These are phyloP conservation scores for Neobulgaria alba DNA, from an alignment of 2,329 filamentous ascomycete species.

Conservation along the genomic window DNA sequence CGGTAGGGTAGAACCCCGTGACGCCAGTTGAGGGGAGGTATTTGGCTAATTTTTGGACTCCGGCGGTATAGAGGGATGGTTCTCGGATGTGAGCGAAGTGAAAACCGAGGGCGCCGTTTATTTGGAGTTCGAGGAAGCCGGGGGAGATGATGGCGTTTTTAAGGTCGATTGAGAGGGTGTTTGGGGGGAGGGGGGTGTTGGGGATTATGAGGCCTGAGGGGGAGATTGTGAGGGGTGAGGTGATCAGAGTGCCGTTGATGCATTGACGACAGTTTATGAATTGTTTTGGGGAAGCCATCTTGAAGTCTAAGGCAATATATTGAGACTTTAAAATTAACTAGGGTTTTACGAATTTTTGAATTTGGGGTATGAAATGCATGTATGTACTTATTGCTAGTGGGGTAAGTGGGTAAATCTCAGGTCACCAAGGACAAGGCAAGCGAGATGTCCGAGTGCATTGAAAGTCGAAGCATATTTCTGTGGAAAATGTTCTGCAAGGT, in stretches of 20 bases:
- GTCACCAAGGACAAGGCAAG: too few species aligned
- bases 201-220: slow-evolving; percentile 20
- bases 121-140: slow-evolving; percentile 47
- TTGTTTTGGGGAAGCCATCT: slow-evolving; percentile 16
- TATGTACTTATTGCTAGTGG: too few species aligned
- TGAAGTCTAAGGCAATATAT: not conserved
- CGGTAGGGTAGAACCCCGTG: slow-evolving; percentile 44
- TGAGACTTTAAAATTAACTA: too few species aligned
- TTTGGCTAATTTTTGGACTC: slow-evolving; percentile 37
- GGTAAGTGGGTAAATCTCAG: too few species aligned
- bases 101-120: slow-evolving; percentile 39
- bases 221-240: slow-evolving; percentile 16
- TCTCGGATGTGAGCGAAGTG: slow-evolving; percentile 44
- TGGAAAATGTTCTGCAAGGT: too few species aligned
- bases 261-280: slow-evolving; percentile 24
- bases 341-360: too few species aligned
- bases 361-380: too few species aligned
- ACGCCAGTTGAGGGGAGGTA: slow-evolving; percentile 43
- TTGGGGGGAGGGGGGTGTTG: slow-evolving; percentile 15
- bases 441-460: too few species aligned
- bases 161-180: slow-evolving; percentile 31
- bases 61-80: slow-evolving; percentile 30
- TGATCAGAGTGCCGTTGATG: slow-evolving; percentile 14
- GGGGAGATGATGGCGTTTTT: slow-evolving; percentile 42
- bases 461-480: too few species aligned